Conservation (phyloP, 176 grass and related monocot genomes). For the Leersia perrieri region DNA sequence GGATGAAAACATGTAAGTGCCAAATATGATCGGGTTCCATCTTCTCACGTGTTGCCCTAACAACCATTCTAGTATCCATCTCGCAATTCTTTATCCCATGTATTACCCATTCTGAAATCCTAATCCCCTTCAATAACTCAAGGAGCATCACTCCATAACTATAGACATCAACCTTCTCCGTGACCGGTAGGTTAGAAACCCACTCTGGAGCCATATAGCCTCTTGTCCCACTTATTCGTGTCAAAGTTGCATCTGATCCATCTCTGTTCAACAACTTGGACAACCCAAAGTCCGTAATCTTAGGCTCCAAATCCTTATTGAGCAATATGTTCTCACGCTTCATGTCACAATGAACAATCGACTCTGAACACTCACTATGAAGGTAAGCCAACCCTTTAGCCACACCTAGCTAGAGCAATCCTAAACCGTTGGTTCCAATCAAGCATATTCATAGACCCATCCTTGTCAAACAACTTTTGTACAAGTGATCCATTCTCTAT, state of each 20-base stretch:
- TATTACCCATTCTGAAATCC: constrained; percentile 4
- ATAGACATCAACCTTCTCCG: constrained; percentile 2
- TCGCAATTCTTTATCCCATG: background rate
- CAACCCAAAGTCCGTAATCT: too few relatives aligned
- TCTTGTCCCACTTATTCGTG: too few relatives aligned
- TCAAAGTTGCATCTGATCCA: too few relatives aligned
- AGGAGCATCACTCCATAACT: background rate
- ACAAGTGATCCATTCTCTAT: constrained; percentile 45
- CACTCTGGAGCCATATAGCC: constrained; percentile 20
- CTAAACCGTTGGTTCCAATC: constrained; percentile 36
- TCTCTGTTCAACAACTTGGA: too few relatives aligned
- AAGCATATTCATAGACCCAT: background rate
- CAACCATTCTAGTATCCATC: background rate
- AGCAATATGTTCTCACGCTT: too few relatives aligned
- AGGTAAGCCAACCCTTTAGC: constrained; percentile 51
- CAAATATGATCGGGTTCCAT: too few relatives aligned
- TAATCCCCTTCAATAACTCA: constrained; percentile 13
- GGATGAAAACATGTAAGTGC: too few relatives aligned
- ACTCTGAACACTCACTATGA: too few relatives aligned
- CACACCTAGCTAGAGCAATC: constrained; percentile 44
- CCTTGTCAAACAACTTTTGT: constrained; percentile 12
- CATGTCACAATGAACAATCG: too few relatives aligned
- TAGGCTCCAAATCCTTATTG: too few relatives aligned
- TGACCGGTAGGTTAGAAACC: background rate
- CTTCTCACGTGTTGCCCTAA: background rate